Percentiles rank a stretch among this genome's conserved stretches.
phyloP scores from a whole-genome alignment of 2,329 filamentous ascomycete genomes.

The Leptosphaerulina australis region DNA sequence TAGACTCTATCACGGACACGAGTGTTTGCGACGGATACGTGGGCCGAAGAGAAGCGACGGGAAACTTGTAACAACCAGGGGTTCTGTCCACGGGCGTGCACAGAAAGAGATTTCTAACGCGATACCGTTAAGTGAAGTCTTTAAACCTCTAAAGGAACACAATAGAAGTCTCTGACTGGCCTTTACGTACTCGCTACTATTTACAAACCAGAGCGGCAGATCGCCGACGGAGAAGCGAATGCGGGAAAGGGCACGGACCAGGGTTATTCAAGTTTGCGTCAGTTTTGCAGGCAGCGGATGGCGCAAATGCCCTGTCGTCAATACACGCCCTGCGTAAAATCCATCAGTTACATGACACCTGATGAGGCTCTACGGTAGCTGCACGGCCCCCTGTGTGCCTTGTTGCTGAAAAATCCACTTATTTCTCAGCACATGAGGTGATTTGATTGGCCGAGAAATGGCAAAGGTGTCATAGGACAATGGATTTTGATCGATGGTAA shows the following conservation, averaged over 20 bases:
- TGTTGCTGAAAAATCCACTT: conserved; percentile 16
- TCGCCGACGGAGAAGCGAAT: conserved; percentile 20
- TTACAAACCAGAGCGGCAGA: conserved; percentile 8
- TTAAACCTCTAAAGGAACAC: conserved; percentile 18
- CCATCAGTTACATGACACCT: conserved; percentile 11
- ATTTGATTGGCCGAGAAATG: conserved; percentile 7
- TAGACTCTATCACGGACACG: background rate
- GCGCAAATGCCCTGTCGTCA: background rate
- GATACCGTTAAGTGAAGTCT: conserved; percentile 22
- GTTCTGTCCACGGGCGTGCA: conserved; percentile 4
- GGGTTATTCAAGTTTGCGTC: background rate
- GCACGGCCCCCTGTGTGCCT: conserved; percentile 15
- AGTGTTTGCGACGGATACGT: background rate
- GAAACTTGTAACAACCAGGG: conserved; percentile 13
- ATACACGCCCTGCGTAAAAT: conserved; percentile 5
- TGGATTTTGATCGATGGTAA: conserved; percentile 13
- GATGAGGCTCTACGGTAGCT: conserved; percentile 12
- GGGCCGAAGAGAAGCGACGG: conserved; percentile 12
- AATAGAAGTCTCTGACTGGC: conserved; percentile 12
- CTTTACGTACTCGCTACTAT: conserved; percentile 16
- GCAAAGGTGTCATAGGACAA: conserved; percentile 13
- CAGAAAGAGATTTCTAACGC: conserved; percentile 18
- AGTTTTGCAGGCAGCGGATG: background rate
- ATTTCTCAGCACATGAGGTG: conserved; percentile 2
- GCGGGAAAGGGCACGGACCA: conserved; percentile 19